These are phyloP conservation scores for Diutina ranongensis DNA, from an alignment of 1,139 yeast species.

Conservation along the genomic window DNA sequence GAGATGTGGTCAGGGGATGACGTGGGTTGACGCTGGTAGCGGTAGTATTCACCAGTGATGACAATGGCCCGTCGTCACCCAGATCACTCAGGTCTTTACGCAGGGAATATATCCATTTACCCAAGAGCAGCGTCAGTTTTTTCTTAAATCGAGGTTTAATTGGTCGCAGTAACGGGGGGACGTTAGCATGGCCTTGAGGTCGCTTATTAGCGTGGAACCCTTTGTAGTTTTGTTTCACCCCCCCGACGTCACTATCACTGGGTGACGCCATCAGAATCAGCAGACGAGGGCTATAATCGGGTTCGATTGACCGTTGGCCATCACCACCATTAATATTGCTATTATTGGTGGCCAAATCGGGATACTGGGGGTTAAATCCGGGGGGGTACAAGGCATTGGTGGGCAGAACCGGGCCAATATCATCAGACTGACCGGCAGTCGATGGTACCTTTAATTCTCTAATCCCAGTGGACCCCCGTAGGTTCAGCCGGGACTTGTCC, in stretches of 20 bases:
- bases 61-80: slow-evolving; percentile 6
- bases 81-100: slow-evolving; percentile 25
- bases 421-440: slow-evolving; percentile 6
- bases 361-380: not conserved
- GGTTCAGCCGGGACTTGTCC: slow-evolving; percentile 17
- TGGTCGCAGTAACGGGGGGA: slow-evolving; percentile 42
- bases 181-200: slow-evolving; percentile 14
- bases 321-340: not conserved
- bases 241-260: not conserved
- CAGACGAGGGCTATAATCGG: slow-evolving; percentile 10
- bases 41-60: not conserved
- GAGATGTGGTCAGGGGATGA: not conserved
- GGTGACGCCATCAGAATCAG: slow-evolving; percentile 7
- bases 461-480: slow-evolving; percentile 6
- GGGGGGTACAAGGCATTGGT: slow-evolving; percentile 3
- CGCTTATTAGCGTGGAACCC: slow-evolving; percentile 36
- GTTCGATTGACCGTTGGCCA: not conserved
- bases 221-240: slow-evolving; percentile 18
- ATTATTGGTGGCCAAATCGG: not conserved
- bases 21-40: not conserved
- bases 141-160: slow-evolving; percentile 37
- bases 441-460: not conserved
- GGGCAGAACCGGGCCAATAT: not conserved
- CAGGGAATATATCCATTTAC: slow-evolving; percentile 32
- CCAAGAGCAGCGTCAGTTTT: slow-evolving; percentile 32